A percentile compares a stretch with the other conserved stretches of the same genome.
These are phyloP conservation scores for Fusarium odoratissimum DNA, from an alignment of 2,329 filamentous ascomycete genomes.

Conservation along the genomic window DNA sequence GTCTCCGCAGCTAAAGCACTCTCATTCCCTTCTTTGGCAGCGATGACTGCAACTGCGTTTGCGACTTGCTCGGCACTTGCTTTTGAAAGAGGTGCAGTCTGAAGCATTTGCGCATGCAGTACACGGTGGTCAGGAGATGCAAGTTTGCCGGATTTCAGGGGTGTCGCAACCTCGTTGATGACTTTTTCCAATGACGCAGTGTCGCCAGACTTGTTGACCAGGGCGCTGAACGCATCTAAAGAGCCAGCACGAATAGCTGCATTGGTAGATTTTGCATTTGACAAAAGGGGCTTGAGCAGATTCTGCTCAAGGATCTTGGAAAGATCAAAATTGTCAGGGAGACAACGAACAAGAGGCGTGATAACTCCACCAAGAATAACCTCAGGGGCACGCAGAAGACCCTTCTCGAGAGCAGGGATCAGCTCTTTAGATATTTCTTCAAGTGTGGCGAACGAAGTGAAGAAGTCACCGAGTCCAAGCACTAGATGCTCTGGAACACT, in stretches of 20 bases:
- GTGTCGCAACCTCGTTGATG: conserved; percentile 80
- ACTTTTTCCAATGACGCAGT: conserved; percentile 71
- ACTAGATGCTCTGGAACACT: conserved; percentile 78
- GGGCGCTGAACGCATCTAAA: conserved; percentile 76
- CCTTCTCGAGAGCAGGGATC: conserved; percentile 87
- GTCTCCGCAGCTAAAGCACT: conserved; percentile 81
- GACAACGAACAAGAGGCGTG: conserved; percentile 75
- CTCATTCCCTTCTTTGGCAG: conserved; percentile 90
- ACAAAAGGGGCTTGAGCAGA: conserved; percentile 86
- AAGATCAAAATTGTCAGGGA: conserved; percentile 79
- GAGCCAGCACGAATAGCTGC: conserved; percentile 79
- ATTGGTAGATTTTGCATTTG: conserved; percentile 93
- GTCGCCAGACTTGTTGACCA: conserved; percentile 72
- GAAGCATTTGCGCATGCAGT: conserved; percentile 84
- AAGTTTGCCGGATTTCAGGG: conserved; percentile 86
- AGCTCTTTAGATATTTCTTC: conserved; percentile 82
- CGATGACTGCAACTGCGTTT: conserved; percentile 73
- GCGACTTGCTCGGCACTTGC: conserved; percentile 75
- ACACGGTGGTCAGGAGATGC: conserved; percentile 86
- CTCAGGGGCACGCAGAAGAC: conserved; percentile 88
- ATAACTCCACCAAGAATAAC: conserved; percentile 85
- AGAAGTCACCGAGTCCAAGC: conserved; percentile 83
- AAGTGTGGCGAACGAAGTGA: conserved; percentile 75
- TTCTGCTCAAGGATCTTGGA: conserved; percentile 77
- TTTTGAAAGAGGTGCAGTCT: conserved; percentile 69